Conservation (phyloP, 768 basidiomycete species). For the Mycena pura region DNA sequence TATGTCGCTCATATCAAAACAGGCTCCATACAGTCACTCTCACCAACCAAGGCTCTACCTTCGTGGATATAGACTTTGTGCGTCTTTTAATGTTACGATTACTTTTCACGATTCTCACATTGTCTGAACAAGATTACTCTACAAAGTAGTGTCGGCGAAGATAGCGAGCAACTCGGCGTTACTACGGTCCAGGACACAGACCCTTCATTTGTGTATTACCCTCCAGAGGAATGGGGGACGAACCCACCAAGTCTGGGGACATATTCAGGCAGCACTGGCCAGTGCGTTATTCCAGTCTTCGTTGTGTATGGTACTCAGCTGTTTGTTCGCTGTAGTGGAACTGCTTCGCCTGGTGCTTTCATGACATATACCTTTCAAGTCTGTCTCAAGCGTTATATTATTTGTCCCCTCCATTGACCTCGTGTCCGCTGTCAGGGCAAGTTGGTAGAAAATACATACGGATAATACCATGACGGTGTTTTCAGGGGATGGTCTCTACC, state of each 20-base stretch:
- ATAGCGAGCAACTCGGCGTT: conserved; percentile 29
- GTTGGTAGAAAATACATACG: neutral
- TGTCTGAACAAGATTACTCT: conserved; percentile 20
- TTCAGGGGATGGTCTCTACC: conserved; percentile 50
- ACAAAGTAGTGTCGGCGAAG: conserved; percentile 27
- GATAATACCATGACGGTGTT: conserved; percentile 13
- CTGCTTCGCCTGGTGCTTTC: conserved; percentile 41
- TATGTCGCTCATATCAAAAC: too few species aligned
- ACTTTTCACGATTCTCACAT: neutral
- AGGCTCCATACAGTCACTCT: conserved; percentile 32
- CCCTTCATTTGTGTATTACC: conserved; percentile 31
- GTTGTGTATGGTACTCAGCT: neutral
- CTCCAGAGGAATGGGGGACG: conserved; percentile 40
- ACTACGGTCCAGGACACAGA: conserved; percentile 35
- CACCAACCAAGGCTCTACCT: conserved; percentile 28
- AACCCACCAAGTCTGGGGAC: conserved; percentile 39
- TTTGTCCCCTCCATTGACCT: neutral
- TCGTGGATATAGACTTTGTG: conserved; percentile 50
- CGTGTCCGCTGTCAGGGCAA: conserved; percentile 23
- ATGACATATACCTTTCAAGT: conserved; percentile 49
- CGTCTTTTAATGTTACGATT: neutral
- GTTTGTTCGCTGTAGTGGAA: conserved; percentile 29
- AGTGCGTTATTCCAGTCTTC: conserved; percentile 36
- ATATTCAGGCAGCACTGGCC: conserved; percentile 51
- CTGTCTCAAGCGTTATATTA: conserved; percentile 9